Evolutionary conservation across 1,284 basidiomycete species (phyloP).

Genomic region (Microbotryum scabiosae): DNA sequence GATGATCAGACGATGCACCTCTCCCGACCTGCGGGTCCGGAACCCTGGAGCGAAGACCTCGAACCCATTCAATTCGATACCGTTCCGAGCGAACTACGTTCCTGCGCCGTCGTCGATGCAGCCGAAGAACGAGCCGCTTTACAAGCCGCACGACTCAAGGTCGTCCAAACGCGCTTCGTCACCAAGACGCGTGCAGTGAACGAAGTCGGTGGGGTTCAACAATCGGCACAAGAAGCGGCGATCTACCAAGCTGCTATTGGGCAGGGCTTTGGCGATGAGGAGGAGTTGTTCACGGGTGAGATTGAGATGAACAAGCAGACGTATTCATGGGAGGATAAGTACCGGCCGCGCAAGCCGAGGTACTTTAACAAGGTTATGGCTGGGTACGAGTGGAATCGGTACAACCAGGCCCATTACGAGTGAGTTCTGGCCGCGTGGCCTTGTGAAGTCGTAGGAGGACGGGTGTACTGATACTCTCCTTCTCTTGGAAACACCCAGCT

Average conservation of each 20-base stretch:
- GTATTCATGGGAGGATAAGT: conserved; percentile 99
- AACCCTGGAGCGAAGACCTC: conserved; percentile 73
- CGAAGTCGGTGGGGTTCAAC: conserved; percentile 6
- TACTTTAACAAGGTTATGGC: conserved; percentile 99
- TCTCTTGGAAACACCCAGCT: conserved; percentile 45
- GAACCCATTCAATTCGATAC: conserved; percentile 63
- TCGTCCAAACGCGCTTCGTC: conserved; percentile 75
- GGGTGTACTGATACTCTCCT: conserved; percentile 5
- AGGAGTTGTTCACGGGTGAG: conserved; percentile 81
- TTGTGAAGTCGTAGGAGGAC: not conserved
- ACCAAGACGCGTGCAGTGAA: conserved; percentile 48
- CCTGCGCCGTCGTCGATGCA: conserved; percentile 64
- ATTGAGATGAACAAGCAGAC: conserved; percentile 71
- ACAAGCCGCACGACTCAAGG: conserved; percentile 59
- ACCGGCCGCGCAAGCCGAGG: conserved; percentile 91
- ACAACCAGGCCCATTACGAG: conserved; percentile 98
- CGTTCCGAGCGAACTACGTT: conserved; percentile 63
- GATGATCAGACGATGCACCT: conserved; percentile 39
- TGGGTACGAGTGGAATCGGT: conserved; percentile 99
- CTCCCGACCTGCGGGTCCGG: conserved; percentile 40
- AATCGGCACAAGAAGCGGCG: conserved; percentile 21
- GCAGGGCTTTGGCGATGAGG: conserved; percentile 86
- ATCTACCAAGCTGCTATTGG: conserved; percentile 55
- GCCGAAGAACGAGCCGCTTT: conserved; percentile 59
- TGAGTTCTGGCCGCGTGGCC: conserved; percentile 45